Evolutionary conservation across 2,329 filamentous ascomycete genomes (phyloP), one percentile per base, ranked within the genome.

Genomic region (Teratosphaeria gauchensis): DNA sequence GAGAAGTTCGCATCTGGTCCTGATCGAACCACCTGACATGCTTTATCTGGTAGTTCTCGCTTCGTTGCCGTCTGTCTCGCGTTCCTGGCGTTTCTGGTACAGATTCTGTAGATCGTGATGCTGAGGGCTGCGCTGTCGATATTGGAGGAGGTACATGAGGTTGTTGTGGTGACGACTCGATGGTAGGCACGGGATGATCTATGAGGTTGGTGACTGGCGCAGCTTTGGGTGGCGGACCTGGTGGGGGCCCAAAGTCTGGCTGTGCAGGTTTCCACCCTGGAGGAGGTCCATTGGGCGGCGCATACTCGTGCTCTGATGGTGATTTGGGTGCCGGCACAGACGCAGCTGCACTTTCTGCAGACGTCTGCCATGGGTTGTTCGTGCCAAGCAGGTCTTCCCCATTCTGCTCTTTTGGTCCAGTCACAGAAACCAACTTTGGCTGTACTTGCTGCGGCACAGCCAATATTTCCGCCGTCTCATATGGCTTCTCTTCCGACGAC

Each of bases 11-110:
- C 42, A 89, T 79, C 56, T 84, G 84, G n/a, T 82, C 79, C 32
- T 28, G 52, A 71, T 96, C 90, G 60, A 85, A 79, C 92, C 92
- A 97, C 61, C 83, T 85, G 62, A 97, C 86, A 61, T 92, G 91
- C 71, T 96, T 95, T 71, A 97, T 92, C 58, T 91, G 88, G 68
- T 99, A 97, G 0, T 90, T 94, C 72, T 96, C 91, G 59, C 78
- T 80, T 61, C 80, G 74, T 63, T 84, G 79, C 57, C 69, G 66
- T 58, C 73, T 73, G 61, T 75, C 73, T 16, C 62, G 66, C 3
- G 75, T 73, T 8, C 68, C 69, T 2, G 76, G 74, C 3, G 74
- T 76, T 56, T 78, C 75, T 2, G 70, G 63, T 9, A 66, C 70
- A 7, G 66, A 42, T 7, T 66, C 58, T 2, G 59, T 53, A 5